Evolutionary conservation across 1,139 yeast species (phyloP).

Genomic region (Suhomyces ambrosiae): DNA sequence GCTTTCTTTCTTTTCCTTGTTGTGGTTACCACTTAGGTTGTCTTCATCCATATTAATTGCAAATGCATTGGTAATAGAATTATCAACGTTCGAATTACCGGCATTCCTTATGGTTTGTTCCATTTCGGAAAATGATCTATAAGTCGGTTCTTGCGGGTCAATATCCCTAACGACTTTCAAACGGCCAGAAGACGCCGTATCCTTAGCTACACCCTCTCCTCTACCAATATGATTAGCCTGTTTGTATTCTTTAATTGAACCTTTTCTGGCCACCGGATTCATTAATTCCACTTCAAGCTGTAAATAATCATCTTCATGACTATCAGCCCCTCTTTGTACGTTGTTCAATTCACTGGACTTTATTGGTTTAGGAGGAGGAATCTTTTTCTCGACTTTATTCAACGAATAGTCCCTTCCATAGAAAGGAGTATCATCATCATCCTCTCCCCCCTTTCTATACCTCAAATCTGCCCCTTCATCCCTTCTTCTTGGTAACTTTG

Average conservation of each 20-base stretch:
- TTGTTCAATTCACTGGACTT: conserved; percentile 3
- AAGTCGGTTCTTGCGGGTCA: conserved; percentile 7
- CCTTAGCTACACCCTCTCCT: no score
- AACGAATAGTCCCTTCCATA: no score
- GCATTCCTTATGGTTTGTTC: conserved; percentile 20
- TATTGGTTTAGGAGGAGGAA: conserved; percentile 18
- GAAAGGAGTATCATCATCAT: conserved; percentile 9
- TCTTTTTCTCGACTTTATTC: conserved; percentile 4
- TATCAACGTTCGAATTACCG: conserved; percentile 6
- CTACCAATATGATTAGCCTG: background rate
- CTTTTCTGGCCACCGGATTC: conserved; percentile 22
- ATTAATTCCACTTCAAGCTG: conserved; percentile 23
- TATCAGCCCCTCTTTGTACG: background rate
- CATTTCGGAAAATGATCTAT: conserved; percentile 26
- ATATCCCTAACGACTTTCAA: background rate
- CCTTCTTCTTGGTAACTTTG: conserved; percentile 20
- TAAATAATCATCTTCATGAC: conserved; percentile 2
- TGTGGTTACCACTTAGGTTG: background rate
- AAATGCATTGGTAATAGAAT: background rate
- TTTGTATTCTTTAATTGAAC: background rate
- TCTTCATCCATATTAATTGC: background rate
- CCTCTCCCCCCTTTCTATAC: no score
- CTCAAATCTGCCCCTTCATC: conserved; percentile 13
- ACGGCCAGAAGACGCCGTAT: background rate
- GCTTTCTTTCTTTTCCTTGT: background rate